Conservation (phyloP, 2,329 filamentous ascomycete species). For the Verticillium dahliae region DNA sequence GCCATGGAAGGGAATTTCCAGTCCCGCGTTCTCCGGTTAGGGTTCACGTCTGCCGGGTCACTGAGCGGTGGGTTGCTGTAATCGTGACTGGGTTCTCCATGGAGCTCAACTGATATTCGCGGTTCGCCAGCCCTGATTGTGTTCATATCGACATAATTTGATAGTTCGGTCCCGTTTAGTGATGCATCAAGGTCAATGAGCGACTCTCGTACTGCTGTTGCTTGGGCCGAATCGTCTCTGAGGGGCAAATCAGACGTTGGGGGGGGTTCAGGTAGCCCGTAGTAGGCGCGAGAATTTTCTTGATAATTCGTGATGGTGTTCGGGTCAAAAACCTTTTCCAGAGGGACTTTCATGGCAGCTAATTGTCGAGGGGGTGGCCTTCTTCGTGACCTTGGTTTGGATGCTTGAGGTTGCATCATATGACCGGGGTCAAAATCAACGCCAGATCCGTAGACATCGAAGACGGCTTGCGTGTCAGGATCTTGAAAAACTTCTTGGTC, state of each 20-base stretch:
- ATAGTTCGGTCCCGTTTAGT: conserved; percentile 47
- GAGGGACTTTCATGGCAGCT: conserved; percentile 49
- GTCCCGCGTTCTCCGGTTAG: conserved; percentile 44
- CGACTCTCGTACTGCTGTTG: conserved; percentile 49
- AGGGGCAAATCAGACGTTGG: conserved; percentile 51
- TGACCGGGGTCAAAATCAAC: conserved; percentile 47
- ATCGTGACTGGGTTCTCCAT: conserved; percentile 31
- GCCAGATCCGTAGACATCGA: conserved; percentile 52
- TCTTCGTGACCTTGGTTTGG: conserved; percentile 44
- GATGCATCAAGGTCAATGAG: conserved; percentile 60
- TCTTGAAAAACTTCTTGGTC: conserved; percentile 49
- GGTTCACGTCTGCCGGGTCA: conserved; percentile 49
- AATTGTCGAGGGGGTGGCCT: conserved; percentile 52
- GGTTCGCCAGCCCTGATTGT: conserved; percentile 48
- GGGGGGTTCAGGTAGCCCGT: conserved; percentile 38
- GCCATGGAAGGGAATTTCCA: conserved; percentile 54
- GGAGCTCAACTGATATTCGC: conserved; percentile 41
- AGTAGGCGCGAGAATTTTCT: conserved; percentile 56
- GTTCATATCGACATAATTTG: conserved; percentile 54
- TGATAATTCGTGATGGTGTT: conserved; percentile 60
- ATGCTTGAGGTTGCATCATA: conserved; percentile 38
- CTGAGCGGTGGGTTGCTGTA: conserved; percentile 46
- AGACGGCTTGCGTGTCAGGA: conserved; percentile 50
- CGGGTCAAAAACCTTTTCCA: conserved; percentile 61
- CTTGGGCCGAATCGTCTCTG: conserved; percentile 45